Base-by-base conservation (phyloP, 2,329 filamentous ascomycete genomes). In the Ceratocystis cacaofunesta region DNA sequence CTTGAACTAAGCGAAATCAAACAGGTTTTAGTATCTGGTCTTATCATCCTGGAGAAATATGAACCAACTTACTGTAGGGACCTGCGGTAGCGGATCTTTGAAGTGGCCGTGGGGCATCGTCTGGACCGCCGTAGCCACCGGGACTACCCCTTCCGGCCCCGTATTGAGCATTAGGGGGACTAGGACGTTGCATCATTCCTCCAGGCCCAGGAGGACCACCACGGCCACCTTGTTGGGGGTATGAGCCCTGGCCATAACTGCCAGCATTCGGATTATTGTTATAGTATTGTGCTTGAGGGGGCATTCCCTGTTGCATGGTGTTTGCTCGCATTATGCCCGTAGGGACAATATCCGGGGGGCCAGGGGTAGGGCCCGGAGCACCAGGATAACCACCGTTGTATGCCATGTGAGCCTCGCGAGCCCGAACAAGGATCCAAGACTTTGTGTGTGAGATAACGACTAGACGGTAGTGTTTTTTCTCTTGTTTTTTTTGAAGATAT, bases 251-350 rank as follows among this genome's bases (percentile, higher is more conserved):
- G 30, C 76, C 75, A 19, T 78, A 78, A 60, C 78, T 75, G 25
- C 77, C 78, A 67, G 79, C 76, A 61, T 73, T 77, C 67, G 81
- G 77, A 15, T 75, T 76, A 61, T 79, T 75, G 77, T 70, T 80
- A 77, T 75, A 75, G 67, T 79, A 81, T 68, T 75, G 77, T 68
- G 75, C 76, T 68, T 81, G 77, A 70, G 82, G 82, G 36, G 60
- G 36, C 43, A 30, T 36, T 48, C 48, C 43, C 22, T 61, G 32
- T 41, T 17, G 52, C 60, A 46, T 32, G 25, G 41, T 41, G 60
- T 66, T 46, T 46, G 60, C 60, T n/a, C 41, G 22, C 60, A 48
- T 25, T 32, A 58, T 58, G 28, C 55, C 55, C 25, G 63, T 25
- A 46, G 55, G 28, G 48, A 57, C 48, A 30, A 48, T 36, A 46